These are phyloP conservation scores for Sclerotinia minor DNA, from an alignment of 2,329 filamentous ascomycete species.

Conservation along the genomic window DNA sequence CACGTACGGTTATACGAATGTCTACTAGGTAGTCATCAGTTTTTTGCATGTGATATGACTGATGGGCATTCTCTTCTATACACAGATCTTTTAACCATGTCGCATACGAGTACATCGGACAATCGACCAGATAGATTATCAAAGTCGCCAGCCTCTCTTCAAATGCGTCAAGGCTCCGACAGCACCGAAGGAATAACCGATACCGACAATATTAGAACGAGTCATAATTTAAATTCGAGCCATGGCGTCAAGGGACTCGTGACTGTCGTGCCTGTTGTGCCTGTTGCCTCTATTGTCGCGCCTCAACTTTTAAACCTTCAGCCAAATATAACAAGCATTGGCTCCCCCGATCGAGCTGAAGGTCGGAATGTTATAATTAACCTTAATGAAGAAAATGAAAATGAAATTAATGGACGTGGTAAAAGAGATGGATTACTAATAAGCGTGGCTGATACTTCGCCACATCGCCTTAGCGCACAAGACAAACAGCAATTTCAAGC, in stretches of 20 bases:
- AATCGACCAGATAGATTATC: neutral
- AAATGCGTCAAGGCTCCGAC: slow-evolving; percentile 2
- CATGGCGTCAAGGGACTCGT: neutral
- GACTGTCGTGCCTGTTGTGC: neutral
- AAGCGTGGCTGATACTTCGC: slow-evolving; percentile 21
- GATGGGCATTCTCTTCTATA: neutral
- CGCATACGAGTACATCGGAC: neutral
- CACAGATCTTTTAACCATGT: slow-evolving; percentile 12
- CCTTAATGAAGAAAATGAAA: neutral
- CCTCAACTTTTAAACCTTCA: slow-evolving; percentile 4
- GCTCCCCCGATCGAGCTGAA: neutral
- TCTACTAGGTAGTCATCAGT: neutral
- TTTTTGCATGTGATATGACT: slow-evolving; percentile 15
- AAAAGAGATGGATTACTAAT: slow-evolving; percentile 10
- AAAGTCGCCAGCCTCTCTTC: slow-evolving; percentile 11
- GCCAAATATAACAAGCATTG: slow-evolving; percentile 18
- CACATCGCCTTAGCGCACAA: slow-evolving; percentile 17
- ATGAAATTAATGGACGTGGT: slow-evolving; percentile 11
- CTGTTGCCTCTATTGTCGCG: neutral
- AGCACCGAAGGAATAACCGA: slow-evolving; percentile 3
- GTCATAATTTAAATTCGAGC: slow-evolving; percentile 12
- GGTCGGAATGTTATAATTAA: slow-evolving; percentile 3
- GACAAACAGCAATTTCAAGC: slow-evolving; percentile 17
- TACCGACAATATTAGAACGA: slow-evolving; percentile 1
- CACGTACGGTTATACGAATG: neutral